A percentile compares a stretch with the other conserved stretches of the same genome.
These are phyloP conservation scores for Starmerella floricola DNA, from an alignment of 805 yeast genomes.

Conservation along the genomic window DNA sequence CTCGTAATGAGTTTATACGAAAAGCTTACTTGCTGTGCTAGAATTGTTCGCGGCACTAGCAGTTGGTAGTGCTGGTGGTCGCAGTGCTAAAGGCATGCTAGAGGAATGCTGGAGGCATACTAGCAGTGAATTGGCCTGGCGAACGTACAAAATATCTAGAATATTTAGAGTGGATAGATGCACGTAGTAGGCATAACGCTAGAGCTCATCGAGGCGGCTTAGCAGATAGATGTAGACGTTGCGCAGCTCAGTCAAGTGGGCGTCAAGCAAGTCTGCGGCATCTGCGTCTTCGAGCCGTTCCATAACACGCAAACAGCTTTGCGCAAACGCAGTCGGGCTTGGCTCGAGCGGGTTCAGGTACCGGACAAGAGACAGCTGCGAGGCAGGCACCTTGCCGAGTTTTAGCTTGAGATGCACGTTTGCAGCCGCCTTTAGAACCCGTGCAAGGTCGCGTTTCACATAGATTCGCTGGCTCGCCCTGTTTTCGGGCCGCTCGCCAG, in stretches of 20 bases:
- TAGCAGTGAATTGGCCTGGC: no score
- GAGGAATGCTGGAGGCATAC: no score
- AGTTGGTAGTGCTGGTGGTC: no score
- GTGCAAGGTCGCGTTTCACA: neutral
- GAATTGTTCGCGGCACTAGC: no score
- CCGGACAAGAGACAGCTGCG: neutral
- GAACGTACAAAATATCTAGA: no score
- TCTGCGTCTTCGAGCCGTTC: neutral
- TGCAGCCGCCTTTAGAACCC: slow-evolving; percentile 7
- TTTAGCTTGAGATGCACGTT: slow-evolving; percentile 10
- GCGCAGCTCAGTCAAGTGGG: slow-evolving; percentile 1
- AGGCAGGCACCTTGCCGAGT: neutral
- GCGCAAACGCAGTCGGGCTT: neutral
- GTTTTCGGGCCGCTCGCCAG: no score
- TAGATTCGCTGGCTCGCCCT: no score
- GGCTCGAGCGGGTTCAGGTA: slow-evolving; percentile 4
- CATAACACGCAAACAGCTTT: neutral
- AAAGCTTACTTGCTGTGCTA: no score
- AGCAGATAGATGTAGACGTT: slow-evolving; percentile 5
- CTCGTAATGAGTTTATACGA: no score
- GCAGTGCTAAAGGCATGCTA: no score
- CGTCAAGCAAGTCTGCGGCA: neutral
- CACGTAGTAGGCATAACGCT: no score
- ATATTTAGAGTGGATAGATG: no score
- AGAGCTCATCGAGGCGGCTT: neutral